These are phyloP conservation scores for Ascomycota sp. DNA, from an alignment of 2,329 filamentous ascomycete species.

Conservation along the genomic window DNA sequence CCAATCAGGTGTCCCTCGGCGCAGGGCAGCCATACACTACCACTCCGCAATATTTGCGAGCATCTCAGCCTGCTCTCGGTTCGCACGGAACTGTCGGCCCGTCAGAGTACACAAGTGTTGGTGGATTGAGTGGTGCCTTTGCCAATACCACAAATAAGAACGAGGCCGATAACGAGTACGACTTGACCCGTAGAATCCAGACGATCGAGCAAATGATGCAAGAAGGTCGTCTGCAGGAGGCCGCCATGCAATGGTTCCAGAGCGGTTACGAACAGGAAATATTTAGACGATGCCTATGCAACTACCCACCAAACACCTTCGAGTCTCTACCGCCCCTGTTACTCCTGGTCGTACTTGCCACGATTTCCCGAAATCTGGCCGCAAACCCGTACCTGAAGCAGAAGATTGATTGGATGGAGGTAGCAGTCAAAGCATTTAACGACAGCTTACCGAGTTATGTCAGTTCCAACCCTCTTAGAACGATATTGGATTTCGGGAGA, in stretches of 20 bases:
- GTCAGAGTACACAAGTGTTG: constrained; percentile 15
- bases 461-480: constrained; percentile 11
- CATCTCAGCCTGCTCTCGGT: constrained; percentile 11
- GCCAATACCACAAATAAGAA: constrained; percentile 14
- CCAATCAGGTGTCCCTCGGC: constrained; percentile 11
- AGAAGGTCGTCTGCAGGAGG: constrained; percentile 38
- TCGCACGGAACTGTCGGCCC: constrained; percentile 10
- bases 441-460: constrained; percentile 27
- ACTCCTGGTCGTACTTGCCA: constrained; percentile 42
- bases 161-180: constrained; percentile 19
- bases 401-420: constrained; percentile 39
- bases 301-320: constrained; percentile 21
- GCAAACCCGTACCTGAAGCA: constrained; percentile 29
- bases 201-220: constrained; percentile 42
- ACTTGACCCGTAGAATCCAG: constrained; percentile 33
- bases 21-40: constrained; percentile 13
- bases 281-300: constrained; percentile 26
- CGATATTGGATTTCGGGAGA: background rate
- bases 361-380: constrained; percentile 37
- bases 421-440: constrained; percentile 33
- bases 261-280: constrained; percentile 40
- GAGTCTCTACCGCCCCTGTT: constrained; percentile 38
- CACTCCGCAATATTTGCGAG: constrained; percentile 17
- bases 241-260: constrained; percentile 47
- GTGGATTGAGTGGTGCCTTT: constrained; percentile 14